phyloP scores from a whole-genome alignment of 495 filamentous ascomycete species.

The Hyaloscypha finlandica region DNA sequence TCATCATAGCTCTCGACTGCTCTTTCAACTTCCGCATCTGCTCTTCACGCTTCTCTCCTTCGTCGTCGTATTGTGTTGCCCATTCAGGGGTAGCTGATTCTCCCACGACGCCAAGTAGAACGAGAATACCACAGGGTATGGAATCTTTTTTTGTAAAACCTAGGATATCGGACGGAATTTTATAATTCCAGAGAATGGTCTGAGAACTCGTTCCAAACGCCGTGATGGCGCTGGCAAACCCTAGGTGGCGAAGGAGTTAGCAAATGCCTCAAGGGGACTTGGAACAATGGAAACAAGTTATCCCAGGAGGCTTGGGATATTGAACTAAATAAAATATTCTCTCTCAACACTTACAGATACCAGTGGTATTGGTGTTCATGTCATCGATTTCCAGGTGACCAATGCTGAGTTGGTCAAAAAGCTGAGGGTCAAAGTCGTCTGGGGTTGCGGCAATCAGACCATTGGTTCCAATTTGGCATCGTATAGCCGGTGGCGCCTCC shows the following conservation, averaged over 20 bases:
- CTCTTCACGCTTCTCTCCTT: conserved; percentile 40
- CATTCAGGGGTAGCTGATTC: conserved; percentile 58
- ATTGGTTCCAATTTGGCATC: conserved; percentile 31
- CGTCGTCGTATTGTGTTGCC: conserved; percentile 46
- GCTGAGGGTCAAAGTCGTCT: conserved; percentile 26
- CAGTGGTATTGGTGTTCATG: conserved; percentile 34
- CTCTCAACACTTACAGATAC: conserved; percentile 37
- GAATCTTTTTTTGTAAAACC: conserved; percentile 52
- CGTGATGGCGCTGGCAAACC: conserved; percentile 59
- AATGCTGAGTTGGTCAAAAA: conserved; percentile 27
- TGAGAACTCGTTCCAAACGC: conserved; percentile 53
- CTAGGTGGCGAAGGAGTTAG: too few relatives aligned
- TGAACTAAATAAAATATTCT: too few relatives aligned
- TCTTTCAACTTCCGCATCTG: conserved; percentile 42
- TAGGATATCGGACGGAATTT: conserved; percentile 55
- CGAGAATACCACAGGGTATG: conserved; percentile 64
- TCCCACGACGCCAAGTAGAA: conserved; percentile 52
- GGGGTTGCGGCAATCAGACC: conserved; percentile 26
- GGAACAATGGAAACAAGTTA: too few relatives aligned
- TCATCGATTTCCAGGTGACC: conserved; percentile 29
- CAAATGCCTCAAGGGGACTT: too few relatives aligned
- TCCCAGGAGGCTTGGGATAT: too few relatives aligned
- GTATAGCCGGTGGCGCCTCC: conserved; percentile 21
- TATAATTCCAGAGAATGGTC: conserved; percentile 61
- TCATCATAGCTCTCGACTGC: conserved; percentile 35